Conservation (phyloP, 1,139 yeast species). For the Sporopachydermia cereana region DNA sequence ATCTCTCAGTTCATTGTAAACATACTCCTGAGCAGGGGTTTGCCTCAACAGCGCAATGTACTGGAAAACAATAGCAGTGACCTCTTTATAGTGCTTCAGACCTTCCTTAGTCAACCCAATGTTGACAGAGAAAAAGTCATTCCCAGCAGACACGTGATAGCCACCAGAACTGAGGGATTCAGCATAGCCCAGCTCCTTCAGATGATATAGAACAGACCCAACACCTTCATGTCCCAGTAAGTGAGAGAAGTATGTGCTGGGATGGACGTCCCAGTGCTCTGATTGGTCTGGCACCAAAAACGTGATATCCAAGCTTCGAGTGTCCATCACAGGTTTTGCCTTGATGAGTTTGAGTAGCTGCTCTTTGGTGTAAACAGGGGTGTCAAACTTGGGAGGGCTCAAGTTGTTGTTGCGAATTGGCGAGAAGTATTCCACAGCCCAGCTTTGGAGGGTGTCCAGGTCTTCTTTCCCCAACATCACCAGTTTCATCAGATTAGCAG, state of each 20-base stretch:
- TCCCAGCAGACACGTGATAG: conserved; percentile 56
- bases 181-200: conserved; percentile 72
- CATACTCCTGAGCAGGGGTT: conserved; percentile 44
- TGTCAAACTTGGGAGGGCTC: conserved; percentile 32
- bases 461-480: conserved; percentile 77
- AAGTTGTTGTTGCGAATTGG: conserved; percentile 45
- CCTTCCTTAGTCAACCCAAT: conserved; percentile 73
- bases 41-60: conserved; percentile 40
- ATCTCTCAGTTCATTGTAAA: conserved; percentile 37
- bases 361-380: conserved; percentile 30
- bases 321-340: conserved; percentile 77
- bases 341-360: conserved; percentile 44
- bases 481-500: conserved; percentile 75
- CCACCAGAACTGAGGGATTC: conserved; percentile 68
- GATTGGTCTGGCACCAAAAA: conserved; percentile 71
- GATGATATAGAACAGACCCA: conserved; percentile 63
- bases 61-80: conserved; percentile 41
- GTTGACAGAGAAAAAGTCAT: conserved; percentile 52
- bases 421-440: conserved; percentile 63
- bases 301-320: conserved; percentile 50
- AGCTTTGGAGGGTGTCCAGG: conserved; percentile 53
- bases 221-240: conserved; percentile 85
- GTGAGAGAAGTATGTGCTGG: conserved; percentile 64
- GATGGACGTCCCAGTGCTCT: conserved; percentile 52
- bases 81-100: conserved; percentile 40